Base-by-base conservation (phyloP, 2,329 filamentous ascomycete genomes). In the Aspergillus pseudonomiae region DNA sequence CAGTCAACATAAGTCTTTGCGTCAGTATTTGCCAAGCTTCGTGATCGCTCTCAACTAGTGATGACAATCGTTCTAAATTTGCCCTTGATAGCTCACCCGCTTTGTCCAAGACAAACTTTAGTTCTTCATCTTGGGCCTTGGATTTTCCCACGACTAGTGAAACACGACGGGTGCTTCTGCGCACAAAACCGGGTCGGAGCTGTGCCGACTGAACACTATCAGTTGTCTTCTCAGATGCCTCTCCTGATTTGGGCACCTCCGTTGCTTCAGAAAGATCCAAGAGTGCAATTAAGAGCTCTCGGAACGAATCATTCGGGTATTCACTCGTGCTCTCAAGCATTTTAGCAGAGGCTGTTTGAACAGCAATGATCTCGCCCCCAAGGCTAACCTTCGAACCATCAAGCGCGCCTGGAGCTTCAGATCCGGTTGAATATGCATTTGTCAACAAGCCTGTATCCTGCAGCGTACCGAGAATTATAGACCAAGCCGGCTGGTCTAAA, bases 391-490 rank as follows among this genome's bases (percentile, higher is more conserved):
- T 80, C 2, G 76, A 73, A n/a, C 73, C 68, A 88, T 85, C 61
- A 87, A 79, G 24, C 52, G 67, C 63, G 36, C 63, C 48, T 52
- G 65, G 52, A 53, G 64, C 67, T 21, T 80, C 77, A 3, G 62
- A 72, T 69, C 72, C 64, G 68, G 72, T 55, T 77, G 75, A 72
- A 4, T 75, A 75, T 53, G 74, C 69, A 16, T 75, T 91, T 30
- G 97, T 84, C 4, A 98, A 89, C 66, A 96, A 88, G 71, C 98
- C 95, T 3, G 94, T 94, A 76, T 97, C 92, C 72, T 97, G 93
- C 9, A 99, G 81, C 0, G 94, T 96, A 72, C 96, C 94, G 1
- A 99, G 85, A 19, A 99, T 84, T 63, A 99, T 98, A 1, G 89
- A 89, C 92, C 96, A 99, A 0, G 94, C 75, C 63, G 73, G 91